Conservation (phyloP, 1,139 yeast species). For the Pichia sorboxylosa region DNA sequence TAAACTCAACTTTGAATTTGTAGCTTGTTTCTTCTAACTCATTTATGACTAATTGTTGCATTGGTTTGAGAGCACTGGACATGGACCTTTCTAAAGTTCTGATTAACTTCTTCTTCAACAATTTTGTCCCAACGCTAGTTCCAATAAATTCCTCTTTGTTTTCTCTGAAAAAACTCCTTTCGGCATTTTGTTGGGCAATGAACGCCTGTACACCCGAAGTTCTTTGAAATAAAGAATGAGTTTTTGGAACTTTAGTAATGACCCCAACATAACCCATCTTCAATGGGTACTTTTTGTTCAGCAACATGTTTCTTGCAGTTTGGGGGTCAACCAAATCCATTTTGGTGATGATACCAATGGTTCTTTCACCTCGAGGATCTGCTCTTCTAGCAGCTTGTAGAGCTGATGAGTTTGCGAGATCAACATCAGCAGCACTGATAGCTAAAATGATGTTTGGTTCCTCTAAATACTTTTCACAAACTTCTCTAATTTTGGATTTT, state of each 20-base stretch:
- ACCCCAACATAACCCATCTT: constrained; percentile 98
- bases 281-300: constrained; percentile 76
- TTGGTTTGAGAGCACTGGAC: constrained; percentile 83
- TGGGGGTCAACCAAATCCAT: constrained; percentile 78
- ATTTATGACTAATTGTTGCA: constrained; percentile 73
- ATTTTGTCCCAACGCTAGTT: constrained; percentile 67
- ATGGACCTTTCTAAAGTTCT: constrained; percentile 79
- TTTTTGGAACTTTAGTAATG: constrained; percentile 62
- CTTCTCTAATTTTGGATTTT: constrained; percentile 62
- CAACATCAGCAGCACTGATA: constrained; percentile 95
- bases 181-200: constrained; percentile 58
- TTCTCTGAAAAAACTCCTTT: constrained; percentile 44
- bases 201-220: constrained; percentile 29
- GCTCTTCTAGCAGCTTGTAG: constrained; percentile 84
- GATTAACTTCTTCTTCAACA: constrained; percentile 70
- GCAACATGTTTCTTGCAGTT: constrained; percentile 55
- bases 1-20: constrained; percentile 89
- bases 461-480: constrained; percentile 78
- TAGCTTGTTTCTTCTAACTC: constrained; percentile 91
- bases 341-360: constrained; percentile 92
- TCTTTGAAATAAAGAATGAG: constrained; percentile 25
- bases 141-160: constrained; percentile 50
- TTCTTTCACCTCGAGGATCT: constrained; percentile 89
- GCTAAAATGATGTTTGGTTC: constrained; percentile 92
- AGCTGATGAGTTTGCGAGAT: constrained; percentile 91